Base-by-base conservation (phyloP, 331 rosid species). In the Malus hybrid region DNA sequence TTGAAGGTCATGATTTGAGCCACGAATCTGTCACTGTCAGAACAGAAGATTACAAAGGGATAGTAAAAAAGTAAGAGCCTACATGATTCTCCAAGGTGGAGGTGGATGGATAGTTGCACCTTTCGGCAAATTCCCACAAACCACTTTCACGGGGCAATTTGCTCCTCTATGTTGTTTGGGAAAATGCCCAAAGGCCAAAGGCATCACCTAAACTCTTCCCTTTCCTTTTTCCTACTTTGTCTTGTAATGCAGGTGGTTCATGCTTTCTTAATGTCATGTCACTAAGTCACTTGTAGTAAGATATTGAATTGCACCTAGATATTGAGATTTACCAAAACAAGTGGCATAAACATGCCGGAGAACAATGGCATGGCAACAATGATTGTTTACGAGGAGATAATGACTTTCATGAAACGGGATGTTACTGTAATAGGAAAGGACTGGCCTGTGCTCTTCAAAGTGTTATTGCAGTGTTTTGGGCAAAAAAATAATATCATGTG, bases 71-170 rank as follows among this genome's bases (percentile, higher is more conserved):
- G 81, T 36, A 57, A 63, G 20, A 39, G 46, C 46, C 46, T 39
- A 9, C 46, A 39, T 10, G 46, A 39, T 39, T 9, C 12, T 39
- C 9, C 46, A 39, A 39, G 46, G 46, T 39, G 46, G 46, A 39
- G 46, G 46, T 39, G 46, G 46, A 39, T 39, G 46, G 4, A 39
- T 39, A 24, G 64, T 7, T 16, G 76, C 28, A 75, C 69, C 87
- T 84, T 87, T 87, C 86, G 83, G 88, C 70, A 74, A 74, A 71
- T 78, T 79, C 87, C 84, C 84, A 75, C 83, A 70, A 75, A 86
- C 73, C 84, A 73, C 50, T 83, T 82, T 87, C 92, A 88, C 91
- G 71, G 76, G 88, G 86, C 77, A 52, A 78, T 39, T 78, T 77
- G 65, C 86, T 54, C 56, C 55, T 52, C 75, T 77, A 83, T 88